phyloP scores from a whole-genome alignment of 495 filamentous ascomycete species.

The Choiromyces venosus region DNA sequence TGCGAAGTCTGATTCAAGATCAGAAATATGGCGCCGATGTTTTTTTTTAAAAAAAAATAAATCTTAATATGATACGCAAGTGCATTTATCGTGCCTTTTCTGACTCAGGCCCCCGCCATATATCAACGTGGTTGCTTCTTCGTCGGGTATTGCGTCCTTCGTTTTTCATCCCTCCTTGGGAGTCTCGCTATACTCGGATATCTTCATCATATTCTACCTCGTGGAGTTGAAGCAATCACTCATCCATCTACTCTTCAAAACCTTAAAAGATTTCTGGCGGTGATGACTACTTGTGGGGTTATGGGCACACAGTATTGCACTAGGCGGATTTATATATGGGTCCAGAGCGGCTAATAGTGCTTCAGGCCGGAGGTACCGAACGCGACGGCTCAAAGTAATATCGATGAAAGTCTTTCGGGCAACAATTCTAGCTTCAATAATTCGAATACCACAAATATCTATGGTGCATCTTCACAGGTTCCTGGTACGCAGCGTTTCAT shows the following conservation, averaged over 20 bases:
- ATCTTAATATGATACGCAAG: no score
- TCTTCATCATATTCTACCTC: not conserved
- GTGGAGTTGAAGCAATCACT: not conserved
- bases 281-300: not conserved
- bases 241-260: not conserved
- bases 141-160: not conserved
- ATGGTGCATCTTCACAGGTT: not conserved
- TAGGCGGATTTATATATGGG: not conserved
- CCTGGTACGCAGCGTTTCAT: not conserved
- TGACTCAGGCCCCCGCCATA: not conserved
- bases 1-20: not conserved
- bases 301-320: not conserved
- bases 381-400: not conserved
- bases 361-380: not conserved
- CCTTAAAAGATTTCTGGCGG: no score
- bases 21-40: no score
- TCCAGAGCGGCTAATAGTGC: not conserved
- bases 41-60: no score
- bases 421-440: not conserved
- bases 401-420: not conserved
- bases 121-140: not conserved
- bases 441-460: not conserved
- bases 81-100: no score
- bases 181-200: not conserved
- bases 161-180: not conserved